A percentile compares a stretch with the other conserved stretches of the same genome.
Conservation (phyloP, 2,329 filamentous ascomycete genomes). For the Aspergillus cejpii region DNA sequence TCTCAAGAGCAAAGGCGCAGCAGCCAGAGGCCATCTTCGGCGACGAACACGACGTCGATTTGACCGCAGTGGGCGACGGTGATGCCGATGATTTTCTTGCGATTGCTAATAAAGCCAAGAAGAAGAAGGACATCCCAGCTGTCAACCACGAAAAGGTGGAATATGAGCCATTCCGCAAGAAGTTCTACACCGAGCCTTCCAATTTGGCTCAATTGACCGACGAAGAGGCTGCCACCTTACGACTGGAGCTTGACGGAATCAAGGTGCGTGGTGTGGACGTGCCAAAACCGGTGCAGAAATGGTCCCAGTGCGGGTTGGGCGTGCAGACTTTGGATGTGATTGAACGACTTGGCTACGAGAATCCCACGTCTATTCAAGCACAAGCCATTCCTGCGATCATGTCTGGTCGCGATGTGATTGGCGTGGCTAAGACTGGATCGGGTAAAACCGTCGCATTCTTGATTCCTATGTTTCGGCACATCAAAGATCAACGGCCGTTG, state of each 20-base stretch:
- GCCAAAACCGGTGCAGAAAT: constrained; percentile 90
- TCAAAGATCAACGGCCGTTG: constrained; percentile 81
- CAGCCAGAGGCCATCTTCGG: constrained; percentile 82
- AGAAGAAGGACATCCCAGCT: constrained; percentile 91
- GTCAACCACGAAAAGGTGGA: constrained; percentile 83
- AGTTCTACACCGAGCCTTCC: constrained; percentile 86
- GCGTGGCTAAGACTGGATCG: constrained; percentile 94
- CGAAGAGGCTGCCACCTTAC: constrained; percentile 71
- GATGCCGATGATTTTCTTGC: constrained; percentile 59
- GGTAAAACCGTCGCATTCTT: constrained; percentile 96
- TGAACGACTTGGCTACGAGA: constrained; percentile 71
- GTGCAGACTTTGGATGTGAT: constrained; percentile 83
- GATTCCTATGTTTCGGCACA: constrained; percentile 95
- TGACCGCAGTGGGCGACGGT: constrained; percentile 55
- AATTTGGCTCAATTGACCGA: constrained; percentile 79
- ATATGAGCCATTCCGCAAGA: constrained; percentile 79
- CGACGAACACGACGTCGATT: constrained; percentile 66
- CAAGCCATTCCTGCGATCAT: constrained; percentile 93
- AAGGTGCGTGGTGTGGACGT: constrained; percentile 84
- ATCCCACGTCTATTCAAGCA: constrained; percentile 87
- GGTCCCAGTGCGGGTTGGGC: constrained; percentile 89
- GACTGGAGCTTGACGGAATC: constrained; percentile 87
- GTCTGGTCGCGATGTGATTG: constrained; percentile 91
- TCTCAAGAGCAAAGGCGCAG: constrained; percentile 48
- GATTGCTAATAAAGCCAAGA: constrained; percentile 60